Percentiles rank a stretch among this genome's conserved stretches.
Conservation (phyloP, 2,329 filamentous ascomycete species). For the Cladosporium cucumerinum region DNA sequence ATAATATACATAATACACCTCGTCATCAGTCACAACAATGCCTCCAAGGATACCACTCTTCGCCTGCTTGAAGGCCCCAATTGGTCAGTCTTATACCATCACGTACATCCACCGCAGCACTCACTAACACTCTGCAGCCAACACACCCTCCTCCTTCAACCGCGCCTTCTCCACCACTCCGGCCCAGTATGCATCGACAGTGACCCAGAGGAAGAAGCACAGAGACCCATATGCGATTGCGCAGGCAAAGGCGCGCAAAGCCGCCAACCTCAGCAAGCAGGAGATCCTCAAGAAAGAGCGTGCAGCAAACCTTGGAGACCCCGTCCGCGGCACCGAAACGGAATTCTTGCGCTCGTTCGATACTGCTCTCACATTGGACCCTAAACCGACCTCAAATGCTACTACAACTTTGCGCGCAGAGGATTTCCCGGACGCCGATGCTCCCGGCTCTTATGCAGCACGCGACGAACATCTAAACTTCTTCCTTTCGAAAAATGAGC, state of each 20-base stretch:
- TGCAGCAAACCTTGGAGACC: slow-evolving; percentile 66
- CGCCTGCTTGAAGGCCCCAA: slow-evolving; percentile 42
- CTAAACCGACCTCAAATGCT: slow-evolving; percentile 23
- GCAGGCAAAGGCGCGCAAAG: slow-evolving; percentile 78
- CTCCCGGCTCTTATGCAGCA: slow-evolving; percentile 11
- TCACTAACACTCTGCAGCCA: slow-evolving; percentile 16
- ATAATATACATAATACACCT: background rate
- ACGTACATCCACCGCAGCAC: background rate
- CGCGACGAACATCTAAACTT: slow-evolving; percentile 63
- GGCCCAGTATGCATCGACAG: slow-evolving; percentile 55
- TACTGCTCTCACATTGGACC: slow-evolving; percentile 47
- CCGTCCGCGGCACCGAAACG: slow-evolving; percentile 73
- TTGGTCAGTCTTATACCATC: slow-evolving; percentile 29
- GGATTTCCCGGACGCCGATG: slow-evolving; percentile 4
- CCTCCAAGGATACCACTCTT: slow-evolving; percentile 47
- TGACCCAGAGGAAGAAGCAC: slow-evolving; percentile 61
- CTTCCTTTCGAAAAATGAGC: slow-evolving; percentile 65
- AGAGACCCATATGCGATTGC: slow-evolving; percentile 79
- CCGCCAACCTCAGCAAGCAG: slow-evolving; percentile 74
- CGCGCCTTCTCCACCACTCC: slow-evolving; percentile 60
- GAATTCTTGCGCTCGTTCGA: slow-evolving; percentile 82
- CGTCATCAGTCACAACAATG: slow-evolving; percentile 34
- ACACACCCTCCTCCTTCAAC: slow-evolving; percentile 17
- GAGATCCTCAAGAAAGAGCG: slow-evolving; percentile 65
- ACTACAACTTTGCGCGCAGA: slow-evolving; percentile 19